Conservation (phyloP, 176 grass and related monocot genomes). For the Paspalum vaginatum region DNA sequence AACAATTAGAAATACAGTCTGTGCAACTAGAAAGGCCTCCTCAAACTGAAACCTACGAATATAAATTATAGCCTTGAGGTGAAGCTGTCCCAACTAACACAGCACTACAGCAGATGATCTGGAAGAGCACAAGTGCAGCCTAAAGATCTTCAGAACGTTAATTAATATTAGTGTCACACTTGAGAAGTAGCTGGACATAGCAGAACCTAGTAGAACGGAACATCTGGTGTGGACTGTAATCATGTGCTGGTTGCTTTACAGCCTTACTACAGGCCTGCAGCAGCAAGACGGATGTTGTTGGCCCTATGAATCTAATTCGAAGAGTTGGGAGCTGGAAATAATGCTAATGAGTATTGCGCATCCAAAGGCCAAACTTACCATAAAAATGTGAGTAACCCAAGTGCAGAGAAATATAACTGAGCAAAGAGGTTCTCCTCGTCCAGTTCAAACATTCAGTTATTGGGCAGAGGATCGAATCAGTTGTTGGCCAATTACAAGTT, state of each 20-base stretch:
- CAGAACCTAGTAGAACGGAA: not conserved
- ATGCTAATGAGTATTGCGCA: not conserved
- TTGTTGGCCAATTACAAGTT: not conserved
- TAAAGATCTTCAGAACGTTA: not conserved
- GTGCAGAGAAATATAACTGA: constrained; percentile 16
- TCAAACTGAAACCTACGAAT: too few relatives aligned
- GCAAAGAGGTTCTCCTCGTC: constrained; percentile 16
- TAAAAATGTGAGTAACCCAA: not conserved
- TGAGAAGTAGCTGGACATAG: not conserved
- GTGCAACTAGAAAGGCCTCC: too few relatives aligned
- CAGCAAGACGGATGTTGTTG: constrained; percentile 25
- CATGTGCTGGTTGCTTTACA: not conserved
- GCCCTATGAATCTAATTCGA: not conserved
- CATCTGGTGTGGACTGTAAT: not conserved
- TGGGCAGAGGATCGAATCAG: not conserved
- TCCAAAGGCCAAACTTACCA: not conserved
- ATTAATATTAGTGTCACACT: not conserved
- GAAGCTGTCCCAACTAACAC: too few relatives aligned
- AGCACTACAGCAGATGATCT: too few relatives aligned
- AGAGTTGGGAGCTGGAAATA: constrained; percentile 1
- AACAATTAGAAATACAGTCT: too few relatives aligned
- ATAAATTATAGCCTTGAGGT: too few relatives aligned
- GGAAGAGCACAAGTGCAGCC: too few relatives aligned
- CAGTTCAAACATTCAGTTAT: constrained; percentile 22
- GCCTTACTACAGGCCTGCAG: too few relatives aligned